Conservation (phyloP, 805 yeast genomes). For the Kluyveromyces siamensis region DNA sequence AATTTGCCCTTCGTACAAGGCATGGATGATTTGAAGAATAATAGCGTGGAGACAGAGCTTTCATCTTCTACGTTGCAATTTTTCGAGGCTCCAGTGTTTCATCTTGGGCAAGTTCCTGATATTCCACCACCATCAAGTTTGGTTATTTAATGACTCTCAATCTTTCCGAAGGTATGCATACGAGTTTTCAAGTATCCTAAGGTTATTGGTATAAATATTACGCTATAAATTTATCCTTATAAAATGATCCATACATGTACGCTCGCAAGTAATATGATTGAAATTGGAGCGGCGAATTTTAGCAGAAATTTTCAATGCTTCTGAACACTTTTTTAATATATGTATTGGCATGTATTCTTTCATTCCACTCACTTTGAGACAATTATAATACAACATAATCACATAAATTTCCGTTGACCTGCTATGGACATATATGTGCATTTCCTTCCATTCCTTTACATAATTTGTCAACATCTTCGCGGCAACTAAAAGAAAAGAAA, state of each 20-base stretch:
- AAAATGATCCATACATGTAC: too few relatives aligned
- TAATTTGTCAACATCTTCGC: neutral
- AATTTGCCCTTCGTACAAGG: slow-evolving; percentile 27
- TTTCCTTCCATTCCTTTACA: neutral
- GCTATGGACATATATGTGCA: neutral
- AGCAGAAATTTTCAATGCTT: too few relatives aligned
- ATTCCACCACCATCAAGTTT: slow-evolving; percentile 53
- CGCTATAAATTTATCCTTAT: too few relatives aligned
- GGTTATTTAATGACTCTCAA: neutral
- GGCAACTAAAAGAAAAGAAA: neutral
- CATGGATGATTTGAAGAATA: slow-evolving; percentile 19
- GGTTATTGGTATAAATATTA: too few relatives aligned
- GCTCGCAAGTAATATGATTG: too few relatives aligned
- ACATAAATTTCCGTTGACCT: too few relatives aligned
- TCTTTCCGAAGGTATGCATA: neutral
- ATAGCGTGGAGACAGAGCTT: slow-evolving; percentile 29
- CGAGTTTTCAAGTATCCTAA: neutral
- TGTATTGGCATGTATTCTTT: too few relatives aligned
- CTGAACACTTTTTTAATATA: too few relatives aligned
- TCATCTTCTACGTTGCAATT: slow-evolving; percentile 36
- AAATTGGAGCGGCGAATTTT: too few relatives aligned
- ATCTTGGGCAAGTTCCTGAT: slow-evolving; percentile 63
- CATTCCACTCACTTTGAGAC: too few relatives aligned
- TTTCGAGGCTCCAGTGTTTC: slow-evolving; percentile 41
- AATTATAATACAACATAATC: too few relatives aligned